A percentile compares a stretch with the other conserved stretches of the same genome.
Conservation (phyloP, 2,329 filamentous ascomycete species). For the Trichoderma oligosporum region DNA sequence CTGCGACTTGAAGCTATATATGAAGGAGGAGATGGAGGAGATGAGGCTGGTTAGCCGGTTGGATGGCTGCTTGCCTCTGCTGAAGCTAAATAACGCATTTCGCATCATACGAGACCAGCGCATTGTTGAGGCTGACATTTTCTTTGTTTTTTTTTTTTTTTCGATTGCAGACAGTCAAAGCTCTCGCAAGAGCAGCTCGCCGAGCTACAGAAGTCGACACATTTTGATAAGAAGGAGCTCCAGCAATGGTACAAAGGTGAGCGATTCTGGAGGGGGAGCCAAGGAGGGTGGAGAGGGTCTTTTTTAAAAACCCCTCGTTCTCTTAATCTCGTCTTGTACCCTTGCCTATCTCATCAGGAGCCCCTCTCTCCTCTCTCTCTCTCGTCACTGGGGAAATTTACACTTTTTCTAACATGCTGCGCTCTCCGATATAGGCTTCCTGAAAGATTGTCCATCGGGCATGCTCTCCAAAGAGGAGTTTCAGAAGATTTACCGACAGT, state of each 20-base stretch:
- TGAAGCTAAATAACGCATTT: neutral
- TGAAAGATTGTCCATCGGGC: slow-evolving; percentile 96
- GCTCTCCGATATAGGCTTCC: slow-evolving; percentile 65
- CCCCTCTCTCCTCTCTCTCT: neutral
- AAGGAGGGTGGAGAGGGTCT: neutral
- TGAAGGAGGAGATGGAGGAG: neutral
- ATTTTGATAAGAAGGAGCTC: slow-evolving; percentile 99
- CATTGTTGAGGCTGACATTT: neutral
- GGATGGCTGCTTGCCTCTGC: neutral
- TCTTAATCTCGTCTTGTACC: neutral
- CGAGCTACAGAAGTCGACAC: slow-evolving; percentile 93
- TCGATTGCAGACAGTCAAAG: slow-evolving; percentile 77
- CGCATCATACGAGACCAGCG: neutral
- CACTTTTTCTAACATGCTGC: neutral
- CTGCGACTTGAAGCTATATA: neutral
- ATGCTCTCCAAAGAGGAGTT: slow-evolving; percentile 98
- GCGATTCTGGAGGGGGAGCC: slow-evolving; percentile 30
- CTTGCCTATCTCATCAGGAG: neutral
- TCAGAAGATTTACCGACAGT: slow-evolving; percentile 99
- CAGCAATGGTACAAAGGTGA: slow-evolving; percentile 99
- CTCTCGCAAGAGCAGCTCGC: slow-evolving; percentile 92
- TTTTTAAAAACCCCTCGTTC: neutral
- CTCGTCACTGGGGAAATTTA: neutral
- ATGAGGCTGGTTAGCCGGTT: neutral
- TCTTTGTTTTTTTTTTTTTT: neutral